These are phyloP conservation scores for Ceratocystis cubensis DNA, from an alignment of 2,329 filamentous ascomycete genomes.

Conservation along the genomic window DNA sequence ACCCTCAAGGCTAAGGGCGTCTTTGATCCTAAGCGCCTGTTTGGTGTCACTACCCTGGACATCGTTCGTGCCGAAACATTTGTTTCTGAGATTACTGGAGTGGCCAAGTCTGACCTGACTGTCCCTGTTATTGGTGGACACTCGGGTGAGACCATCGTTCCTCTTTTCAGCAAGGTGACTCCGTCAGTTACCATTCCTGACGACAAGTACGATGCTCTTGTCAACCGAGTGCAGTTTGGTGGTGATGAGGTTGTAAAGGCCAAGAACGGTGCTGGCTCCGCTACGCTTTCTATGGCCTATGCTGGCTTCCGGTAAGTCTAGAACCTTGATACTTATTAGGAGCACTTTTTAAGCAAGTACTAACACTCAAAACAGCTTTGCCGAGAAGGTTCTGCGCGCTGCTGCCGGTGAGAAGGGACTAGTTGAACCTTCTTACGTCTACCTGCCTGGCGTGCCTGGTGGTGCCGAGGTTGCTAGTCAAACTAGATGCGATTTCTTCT, in stretches of 20 bases:
- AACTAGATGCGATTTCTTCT: constrained; percentile 86
- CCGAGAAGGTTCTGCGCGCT: constrained; percentile 86
- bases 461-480: constrained; percentile 76
- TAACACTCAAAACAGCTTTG: constrained; percentile 45
- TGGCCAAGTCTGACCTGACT: constrained; percentile 65
- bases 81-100: constrained; percentile 71
- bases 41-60: constrained; percentile 96
- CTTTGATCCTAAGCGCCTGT: constrained; percentile 90
- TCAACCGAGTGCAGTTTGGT: constrained; percentile 94
- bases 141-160: constrained; percentile 96
- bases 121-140: constrained; percentile 94
- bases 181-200: constrained; percentile 68
- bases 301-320: constrained; percentile 70
- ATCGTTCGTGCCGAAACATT: constrained; percentile 98
- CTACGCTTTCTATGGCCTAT: constrained; percentile 89
- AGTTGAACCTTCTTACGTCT: constrained; percentile 89
- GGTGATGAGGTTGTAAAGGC: constrained; percentile 95
- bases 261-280: constrained; percentile 82
- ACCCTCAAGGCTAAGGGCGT: constrained; percentile 86
- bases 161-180: constrained; percentile 84
- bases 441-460: constrained; percentile 78
- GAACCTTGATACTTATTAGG: background rate
- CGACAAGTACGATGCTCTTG: constrained; percentile 80
- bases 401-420: constrained; percentile 81
- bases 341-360: constrained; percentile 27